Conservation (phyloP, 768 basidiomycete species). For the Ramaria sp. region DNA sequence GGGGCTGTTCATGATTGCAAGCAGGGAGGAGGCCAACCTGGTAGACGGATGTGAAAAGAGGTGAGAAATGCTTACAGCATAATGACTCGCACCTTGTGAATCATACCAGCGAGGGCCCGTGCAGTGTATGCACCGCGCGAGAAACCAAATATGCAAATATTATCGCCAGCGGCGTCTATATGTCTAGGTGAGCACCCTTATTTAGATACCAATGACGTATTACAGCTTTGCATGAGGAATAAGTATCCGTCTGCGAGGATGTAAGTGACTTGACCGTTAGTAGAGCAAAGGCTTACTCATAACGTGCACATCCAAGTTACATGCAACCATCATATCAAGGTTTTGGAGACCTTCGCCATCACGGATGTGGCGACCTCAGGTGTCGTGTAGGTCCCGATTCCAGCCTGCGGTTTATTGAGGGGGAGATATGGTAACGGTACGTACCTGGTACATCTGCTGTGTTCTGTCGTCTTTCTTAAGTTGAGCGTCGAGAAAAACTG, state of each 20-base stretch:
- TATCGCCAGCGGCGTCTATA: conserved; percentile 57
- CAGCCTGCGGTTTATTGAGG: conserved; percentile 33
- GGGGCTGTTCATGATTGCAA: conserved; percentile 64
- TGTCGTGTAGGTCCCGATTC: conserved; percentile 62
- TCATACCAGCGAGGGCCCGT: conserved; percentile 64
- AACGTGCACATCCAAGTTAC: conserved; percentile 56
- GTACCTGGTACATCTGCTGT: conserved; percentile 65
- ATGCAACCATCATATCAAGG: conserved; percentile 50
- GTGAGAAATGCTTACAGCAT: not conserved
- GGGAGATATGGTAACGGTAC: too few relatives aligned
- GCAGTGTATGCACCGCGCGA: conserved; percentile 69
- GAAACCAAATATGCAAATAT: conserved; percentile 73
- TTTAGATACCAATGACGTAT: too few relatives aligned
- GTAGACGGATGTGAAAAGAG: not conserved
- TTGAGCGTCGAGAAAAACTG: conserved; percentile 58
- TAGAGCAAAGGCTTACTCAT: conserved; percentile 33
- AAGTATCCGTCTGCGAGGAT: conserved; percentile 53
- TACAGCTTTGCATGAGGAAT: conserved; percentile 73
- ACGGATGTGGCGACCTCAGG: conserved; percentile 54
- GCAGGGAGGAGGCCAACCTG: conserved; percentile 49
- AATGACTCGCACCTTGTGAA: conserved; percentile 8
- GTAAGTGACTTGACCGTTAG: not conserved
- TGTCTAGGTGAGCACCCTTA: not conserved
- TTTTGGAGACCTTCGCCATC: conserved; percentile 42
- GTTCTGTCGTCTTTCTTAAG: conserved; percentile 53